phyloP scores from a whole-genome alignment of 108 stramenopile genomes.

The Aurantiochytrium sp. region DNA sequence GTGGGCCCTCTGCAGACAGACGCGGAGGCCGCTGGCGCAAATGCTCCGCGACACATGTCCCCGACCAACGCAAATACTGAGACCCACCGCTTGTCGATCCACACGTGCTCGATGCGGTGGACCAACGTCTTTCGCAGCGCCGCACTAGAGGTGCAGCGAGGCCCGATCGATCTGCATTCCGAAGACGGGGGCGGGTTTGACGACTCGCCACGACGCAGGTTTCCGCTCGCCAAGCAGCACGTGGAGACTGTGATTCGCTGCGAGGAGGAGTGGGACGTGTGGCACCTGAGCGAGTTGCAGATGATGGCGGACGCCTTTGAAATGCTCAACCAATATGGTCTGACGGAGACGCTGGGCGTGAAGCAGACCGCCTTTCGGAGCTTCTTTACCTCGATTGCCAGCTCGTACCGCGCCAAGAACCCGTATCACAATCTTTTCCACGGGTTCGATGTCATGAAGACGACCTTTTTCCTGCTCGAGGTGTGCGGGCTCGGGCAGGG shows the following conservation, averaged over 20 bases:
- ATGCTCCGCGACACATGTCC: neutral
- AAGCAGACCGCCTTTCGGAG: neutral
- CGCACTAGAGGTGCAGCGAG: neutral
- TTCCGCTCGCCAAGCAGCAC: too few relatives aligned
- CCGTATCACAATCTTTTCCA: constrained; percentile 73
- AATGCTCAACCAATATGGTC: neutral
- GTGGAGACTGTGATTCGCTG: neutral
- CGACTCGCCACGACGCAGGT: too few relatives aligned
- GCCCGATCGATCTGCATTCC: too few relatives aligned
- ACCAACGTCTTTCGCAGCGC: neutral
- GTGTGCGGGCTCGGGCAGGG: constrained; percentile 34
- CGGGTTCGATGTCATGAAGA: constrained; percentile 70
- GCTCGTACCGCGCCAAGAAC: constrained; percentile 29
- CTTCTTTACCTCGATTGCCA: neutral
- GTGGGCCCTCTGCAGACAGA: neutral
- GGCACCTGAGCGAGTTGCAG: neutral
- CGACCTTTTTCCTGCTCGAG: constrained; percentile 39
- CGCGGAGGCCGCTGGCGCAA: too few relatives aligned
- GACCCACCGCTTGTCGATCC: neutral
- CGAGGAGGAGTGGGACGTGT: constrained; percentile 18
- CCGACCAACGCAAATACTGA: too few relatives aligned
- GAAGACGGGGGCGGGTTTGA: too few relatives aligned
- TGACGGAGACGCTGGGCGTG: neutral
- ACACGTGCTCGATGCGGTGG: neutral
- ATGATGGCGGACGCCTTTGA: constrained; percentile 29